Base-by-base conservation (phyloP, 2,329 filamentous ascomycete species). In the Leptoxyphium fumago region DNA sequence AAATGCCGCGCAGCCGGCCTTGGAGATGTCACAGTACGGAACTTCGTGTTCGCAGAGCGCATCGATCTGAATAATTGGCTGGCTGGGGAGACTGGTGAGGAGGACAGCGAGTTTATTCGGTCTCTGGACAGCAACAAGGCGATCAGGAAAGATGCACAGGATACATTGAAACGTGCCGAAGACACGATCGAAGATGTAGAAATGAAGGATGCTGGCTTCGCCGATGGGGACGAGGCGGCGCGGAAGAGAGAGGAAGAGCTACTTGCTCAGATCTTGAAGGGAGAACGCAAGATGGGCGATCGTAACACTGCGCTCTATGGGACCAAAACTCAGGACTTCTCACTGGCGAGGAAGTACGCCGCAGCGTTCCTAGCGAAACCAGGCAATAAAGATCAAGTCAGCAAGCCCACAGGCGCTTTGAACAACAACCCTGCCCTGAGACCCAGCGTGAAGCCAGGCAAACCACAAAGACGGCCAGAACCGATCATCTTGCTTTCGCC, bases 401-500 rank as follows among this genome's bases (percentile, higher is more conserved):
- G 47, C 64, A 67, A 54, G 61, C 69, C 52, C 59, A 40, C 47
- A 34, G 53, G 47, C 73, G 74, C 60, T 77, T 78, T 59, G 61
- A 58, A 43, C 43, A 52, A 43, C 44, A 58, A 58, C 55, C 67
- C 58, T 53, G 66, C 55, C 2, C 45, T 59, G 7, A 55, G 57
- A 9, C 54, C 58, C 38, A 48, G 58, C 15, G 48, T 57, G 42
- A 61, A 67, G 45, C 60, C 62, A 40, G 46, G 59, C 21, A 48
- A 52, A 15, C 44, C 53, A 7, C 61, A 61, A 40, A 72, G 75
- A 42, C 68, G 73, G 30, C 70, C 71, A 34, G 74, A 94, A 60
- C 91, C 91, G 41, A 98, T 98, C 65, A 95, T 98, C 61, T 80
- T 98, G 26, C 80, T 98, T 48, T 96, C 91, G 0, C 91, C 91